These are phyloP conservation scores for Davidsoniella australis DNA, from an alignment of 2,329 filamentous ascomycete species.

Conservation along the genomic window DNA sequence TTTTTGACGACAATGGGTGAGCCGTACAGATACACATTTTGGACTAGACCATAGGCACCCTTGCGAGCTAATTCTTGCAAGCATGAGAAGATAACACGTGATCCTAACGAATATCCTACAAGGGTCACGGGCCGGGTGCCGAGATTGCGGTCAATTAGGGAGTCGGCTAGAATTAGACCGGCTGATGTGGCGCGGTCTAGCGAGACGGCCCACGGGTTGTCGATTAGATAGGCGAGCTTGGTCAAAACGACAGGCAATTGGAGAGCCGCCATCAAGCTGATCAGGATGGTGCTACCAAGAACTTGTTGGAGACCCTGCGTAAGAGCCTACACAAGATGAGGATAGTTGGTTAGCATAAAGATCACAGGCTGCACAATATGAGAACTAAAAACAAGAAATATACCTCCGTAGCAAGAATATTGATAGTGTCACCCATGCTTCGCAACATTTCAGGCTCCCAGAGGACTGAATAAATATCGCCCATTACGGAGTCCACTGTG, in stretches of 20 bases:
- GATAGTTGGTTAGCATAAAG: conserved; percentile 15
- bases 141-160: conserved; percentile 76
- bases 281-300: conserved; percentile 73
- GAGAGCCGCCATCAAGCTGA: conserved; percentile 79
- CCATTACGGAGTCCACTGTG: conserved; percentile 95
- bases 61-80: conserved; percentile 71
- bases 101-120: conserved; percentile 84
- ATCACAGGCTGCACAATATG: background rate
- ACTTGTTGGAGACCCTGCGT: conserved; percentile 94
- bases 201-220: conserved; percentile 97
- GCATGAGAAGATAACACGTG: conserved; percentile 83
- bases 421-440: conserved; percentile 97
- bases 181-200: conserved; percentile 76
- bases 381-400: conserved; percentile 22
- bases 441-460: conserved; percentile 98
- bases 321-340: conserved; percentile 45
- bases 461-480: conserved; percentile 87
- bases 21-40: conserved; percentile 92
- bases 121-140: conserved; percentile 84
- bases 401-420: conserved; percentile 93
- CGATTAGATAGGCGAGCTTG: conserved; percentile 88
- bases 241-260: conserved; percentile 84
- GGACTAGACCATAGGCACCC: conserved; percentile 70
- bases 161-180: conserved; percentile 85
- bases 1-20: conserved; percentile 80